Percentiles rank a stretch among this genome's conserved stretches.
These are phyloP conservation scores for Gautieria morchelliformis DNA, from an alignment of 768 basidiomycete species.

Conservation along the genomic window DNA sequence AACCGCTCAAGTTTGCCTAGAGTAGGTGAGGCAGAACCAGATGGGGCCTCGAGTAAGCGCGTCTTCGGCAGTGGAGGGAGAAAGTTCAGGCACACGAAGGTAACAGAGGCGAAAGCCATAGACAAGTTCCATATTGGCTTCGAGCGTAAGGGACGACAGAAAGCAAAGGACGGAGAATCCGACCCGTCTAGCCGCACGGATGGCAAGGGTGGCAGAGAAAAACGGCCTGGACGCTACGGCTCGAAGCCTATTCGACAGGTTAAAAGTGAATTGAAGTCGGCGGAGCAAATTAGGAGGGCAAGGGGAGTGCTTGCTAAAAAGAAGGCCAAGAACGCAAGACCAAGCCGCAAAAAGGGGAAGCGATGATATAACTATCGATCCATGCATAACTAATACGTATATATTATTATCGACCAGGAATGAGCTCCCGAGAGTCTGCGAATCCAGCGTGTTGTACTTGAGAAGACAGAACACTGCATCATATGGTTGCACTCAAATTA, in stretches of 20 bases:
- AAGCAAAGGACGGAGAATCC: conserved; percentile 33
- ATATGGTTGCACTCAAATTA: no score
- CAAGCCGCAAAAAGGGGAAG: conserved; percentile 35
- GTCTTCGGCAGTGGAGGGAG: conserved; percentile 33
- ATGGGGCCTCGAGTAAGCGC: conserved; percentile 22
- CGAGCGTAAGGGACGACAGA: conserved; percentile 59
- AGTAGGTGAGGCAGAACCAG: conserved; percentile 73
- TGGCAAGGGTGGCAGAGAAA: conserved; percentile 28
- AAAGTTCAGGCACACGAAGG: conserved; percentile 62
- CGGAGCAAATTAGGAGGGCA: conserved; percentile 77
- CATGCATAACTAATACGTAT: no score
- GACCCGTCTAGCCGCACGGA: neutral
- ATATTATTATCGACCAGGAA: no score
- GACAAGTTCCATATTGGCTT: conserved; percentile 67
- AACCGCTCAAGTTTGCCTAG: conserved; percentile 62
- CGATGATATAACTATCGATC: conserved; percentile 29
- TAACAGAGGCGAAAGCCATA: conserved; percentile 57
- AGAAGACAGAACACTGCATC: no score
- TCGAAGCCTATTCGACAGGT: conserved; percentile 55
- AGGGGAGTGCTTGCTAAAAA: conserved; percentile 56
- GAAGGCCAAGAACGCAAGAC: conserved; percentile 75
- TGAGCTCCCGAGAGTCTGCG: no score
- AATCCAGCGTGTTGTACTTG: neutral
- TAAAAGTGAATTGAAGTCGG: conserved; percentile 78
- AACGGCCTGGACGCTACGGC: conserved; percentile 34